Evolutionary conservation across 352 stramenopile genomes (phyloP), one percentile per base, ranked within the genome.

Genomic region (Pythium biforme): DNA sequence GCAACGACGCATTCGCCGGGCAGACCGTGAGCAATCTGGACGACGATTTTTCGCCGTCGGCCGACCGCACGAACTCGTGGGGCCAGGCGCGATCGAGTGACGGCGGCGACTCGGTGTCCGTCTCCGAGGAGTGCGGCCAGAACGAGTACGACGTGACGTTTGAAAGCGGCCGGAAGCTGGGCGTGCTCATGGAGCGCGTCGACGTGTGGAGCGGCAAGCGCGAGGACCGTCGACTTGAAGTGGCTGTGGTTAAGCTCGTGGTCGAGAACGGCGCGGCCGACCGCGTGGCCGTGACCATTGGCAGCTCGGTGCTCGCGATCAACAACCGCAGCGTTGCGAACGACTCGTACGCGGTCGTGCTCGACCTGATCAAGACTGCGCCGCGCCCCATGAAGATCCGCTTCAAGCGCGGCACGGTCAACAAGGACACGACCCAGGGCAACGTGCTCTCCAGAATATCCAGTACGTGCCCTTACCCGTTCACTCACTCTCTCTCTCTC

Each of bases 121-220:
- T 68, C 20, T 46, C 57, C 0, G 73, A 77, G 2, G 58, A 67
- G 1, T 87, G 80, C 25, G 73, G 60, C 7, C 56, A 68, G 12
- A 69, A 84, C 58, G 84, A 94, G 64, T 92, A 90, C 54, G 83
- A 94, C 45, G 81, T 89, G 54, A 80, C 71, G 14, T 94, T 94
- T 46, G 84, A 92, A 59, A 83, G 63, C 34, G 84, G 84, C 11
- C 74, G 76, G 14, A 94, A 94, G 62, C 72, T 92, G 15, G 82
- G 84, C n/a, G 84, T 94, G 40, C 68, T 94, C 26, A 90, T 92
- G 82, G 84, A 94, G 60, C 77, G 83, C 29, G 80, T 92, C 3
- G 82, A 92, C 52, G 68, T 86, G 26, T 94, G 74, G 70, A 81
- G 71, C 19, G 56, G 74, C 15, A 71, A 68, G 46, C 65, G 66